Base-by-base conservation (phyloP, 805 yeast species). In the Ogataea methanolica region DNA sequence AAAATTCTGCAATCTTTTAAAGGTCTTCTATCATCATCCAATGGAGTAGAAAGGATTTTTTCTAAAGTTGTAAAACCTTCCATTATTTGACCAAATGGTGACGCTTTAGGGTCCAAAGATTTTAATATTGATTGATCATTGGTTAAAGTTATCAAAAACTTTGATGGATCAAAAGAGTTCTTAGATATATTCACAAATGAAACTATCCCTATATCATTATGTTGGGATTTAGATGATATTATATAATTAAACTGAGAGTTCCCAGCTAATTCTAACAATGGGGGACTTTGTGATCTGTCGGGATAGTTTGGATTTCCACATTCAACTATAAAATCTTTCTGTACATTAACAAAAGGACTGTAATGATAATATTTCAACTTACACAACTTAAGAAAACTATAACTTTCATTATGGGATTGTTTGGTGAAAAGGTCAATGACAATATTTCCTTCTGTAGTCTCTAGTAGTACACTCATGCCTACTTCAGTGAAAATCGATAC, bases 341-440 rank as follows among this genome's bases (percentile, higher is more conserved):
- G 67, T 5, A 80, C 56, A 48, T 73, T 68, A 57, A 68, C 67
- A 45, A 82, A 73, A 6, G 82, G 80, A 16, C 74, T 62, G 54
- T 74, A 76, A 41, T 79, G 73, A 64, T 70, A 82, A 62, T 74
- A 76, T 47, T 76, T 72, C 36, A 68, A 53, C 56, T 75, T 70
- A 65, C 86, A 80, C 12, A 81, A 68, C 53, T 79, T 76, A 36
- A 82, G 48, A 57, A 82, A 82, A 56, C 77, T 77, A 45, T 56
- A 60, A 33, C 74, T 62, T 36, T 72, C 73, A 17, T 50, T 53
- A 1, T 75, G 75, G 4, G 72, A 66, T 6, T 59, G 55, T 8
- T 68, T 58, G 6, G 55, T 47, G 42, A 58, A 53, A 16, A 81
- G 54, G 51, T 82, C 87, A 9, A 81, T 60, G 9, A 79, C 82